phyloP scores from a whole-genome alignment of 1,284 basidiomycete genomes.

The Heliocybe sulcata region DNA sequence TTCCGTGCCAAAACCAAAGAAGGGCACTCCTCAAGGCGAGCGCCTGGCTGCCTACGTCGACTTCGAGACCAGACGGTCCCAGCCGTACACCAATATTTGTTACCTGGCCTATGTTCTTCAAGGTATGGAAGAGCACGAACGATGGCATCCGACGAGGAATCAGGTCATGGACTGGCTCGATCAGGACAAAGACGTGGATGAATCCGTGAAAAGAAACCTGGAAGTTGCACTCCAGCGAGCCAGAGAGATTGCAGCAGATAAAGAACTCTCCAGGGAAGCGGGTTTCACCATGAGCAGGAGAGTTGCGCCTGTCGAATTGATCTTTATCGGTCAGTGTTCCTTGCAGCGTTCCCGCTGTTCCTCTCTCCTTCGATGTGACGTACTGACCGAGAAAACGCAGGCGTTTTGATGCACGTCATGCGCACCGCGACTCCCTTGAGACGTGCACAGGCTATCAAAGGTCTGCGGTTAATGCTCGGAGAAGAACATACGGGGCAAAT shows the following conservation, averaged over 20 bases:
- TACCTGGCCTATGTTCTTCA: slow-evolving; percentile 59
- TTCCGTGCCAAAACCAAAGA: slow-evolving; percentile 12
- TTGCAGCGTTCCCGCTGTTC: background rate
- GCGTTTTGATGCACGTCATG: slow-evolving; percentile 49
- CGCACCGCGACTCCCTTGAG: slow-evolving; percentile 29
- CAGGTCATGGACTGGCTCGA: slow-evolving; percentile 55
- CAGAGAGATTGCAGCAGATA: slow-evolving; percentile 38
- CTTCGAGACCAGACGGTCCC: slow-evolving; percentile 56
- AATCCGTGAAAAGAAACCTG: slow-evolving; percentile 41
- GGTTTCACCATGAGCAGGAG: slow-evolving; percentile 45
- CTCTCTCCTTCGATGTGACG: background rate
- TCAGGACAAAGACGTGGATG: slow-evolving; percentile 33
- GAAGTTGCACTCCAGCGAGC: slow-evolving; percentile 41
- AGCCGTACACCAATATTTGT: slow-evolving; percentile 64
- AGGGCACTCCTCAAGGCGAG: slow-evolving; percentile 23
- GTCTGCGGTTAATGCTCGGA: slow-evolving; percentile 47
- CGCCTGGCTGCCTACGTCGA: slow-evolving; percentile 46
- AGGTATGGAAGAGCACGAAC: slow-evolving; percentile 29
- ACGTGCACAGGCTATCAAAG: slow-evolving; percentile 41
- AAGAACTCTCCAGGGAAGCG: slow-evolving; percentile 25
- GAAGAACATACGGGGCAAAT: slow-evolving; percentile 46
- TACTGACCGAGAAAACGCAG: slow-evolving; percentile 21
- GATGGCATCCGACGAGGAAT: slow-evolving; percentile 39
- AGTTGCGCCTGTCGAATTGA: slow-evolving; percentile 69
- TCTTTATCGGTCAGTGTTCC: slow-evolving; percentile 52